A percentile compares a stretch with the other conserved stretches of the same genome.
Evolutionary conservation across 2,329 filamentous ascomycete species (phyloP).

Genomic region (Emmonsiellopsis sp.): DNA sequence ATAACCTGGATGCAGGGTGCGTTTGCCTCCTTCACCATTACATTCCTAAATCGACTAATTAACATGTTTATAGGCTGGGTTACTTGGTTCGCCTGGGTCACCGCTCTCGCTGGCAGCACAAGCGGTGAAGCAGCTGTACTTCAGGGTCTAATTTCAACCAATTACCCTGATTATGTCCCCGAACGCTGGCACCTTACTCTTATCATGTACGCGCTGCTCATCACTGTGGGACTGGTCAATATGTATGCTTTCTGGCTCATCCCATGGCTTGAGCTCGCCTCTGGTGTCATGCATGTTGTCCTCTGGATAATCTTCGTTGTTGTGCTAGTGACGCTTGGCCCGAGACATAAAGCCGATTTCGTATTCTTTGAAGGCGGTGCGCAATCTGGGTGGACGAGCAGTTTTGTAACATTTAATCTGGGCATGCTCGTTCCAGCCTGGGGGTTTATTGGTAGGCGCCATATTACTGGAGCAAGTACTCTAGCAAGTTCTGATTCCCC

Average conservation of each 20-base stretch:
- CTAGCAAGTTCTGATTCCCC: background rate
- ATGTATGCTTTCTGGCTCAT: constrained; percentile 29
- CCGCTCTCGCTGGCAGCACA: constrained; percentile 22
- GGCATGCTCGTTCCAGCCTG: constrained; percentile 27
- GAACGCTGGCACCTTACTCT: constrained; percentile 30
- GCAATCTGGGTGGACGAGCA: constrained; percentile 23
- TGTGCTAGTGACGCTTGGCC: constrained; percentile 22
- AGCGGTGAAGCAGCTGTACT: constrained; percentile 27
- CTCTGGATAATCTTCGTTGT: constrained; percentile 29
- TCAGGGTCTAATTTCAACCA: constrained; percentile 22
- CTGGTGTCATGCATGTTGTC: constrained; percentile 25
- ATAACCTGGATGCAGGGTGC: constrained; percentile 24
- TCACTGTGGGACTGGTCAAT: constrained; percentile 20
- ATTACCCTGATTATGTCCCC: constrained; percentile 23
- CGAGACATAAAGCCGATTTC: constrained; percentile 23
- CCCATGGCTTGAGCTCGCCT: constrained; percentile 29
- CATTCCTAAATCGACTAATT: background rate
- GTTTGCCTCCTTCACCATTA: background rate
- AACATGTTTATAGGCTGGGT: constrained; percentile 24
- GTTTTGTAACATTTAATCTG: constrained; percentile 26
- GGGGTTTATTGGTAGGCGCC: constrained; percentile 19
- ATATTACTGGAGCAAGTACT: background rate
- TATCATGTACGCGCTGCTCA: constrained; percentile 28
- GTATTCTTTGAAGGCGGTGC: constrained; percentile 21
- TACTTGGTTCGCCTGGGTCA: constrained; percentile 34